phyloP scores from a whole-genome alignment of 495 filamentous ascomycete species.

The Acidomyces sp. region DNA sequence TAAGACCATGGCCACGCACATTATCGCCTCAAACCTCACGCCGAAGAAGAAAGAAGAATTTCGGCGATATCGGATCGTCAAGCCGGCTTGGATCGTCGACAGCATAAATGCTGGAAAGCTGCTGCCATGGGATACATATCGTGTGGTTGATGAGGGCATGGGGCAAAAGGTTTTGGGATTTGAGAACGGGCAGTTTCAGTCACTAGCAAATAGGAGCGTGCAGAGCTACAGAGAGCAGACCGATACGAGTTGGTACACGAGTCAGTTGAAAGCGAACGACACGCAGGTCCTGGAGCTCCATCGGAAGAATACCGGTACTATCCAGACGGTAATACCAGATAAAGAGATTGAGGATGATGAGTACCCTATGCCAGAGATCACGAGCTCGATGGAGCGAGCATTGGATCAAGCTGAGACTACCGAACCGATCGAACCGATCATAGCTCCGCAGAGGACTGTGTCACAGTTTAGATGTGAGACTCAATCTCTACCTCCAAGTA shows the following conservation, averaged over 20 bases:
- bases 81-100: constrained; percentile 91
- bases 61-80: constrained; percentile 73
- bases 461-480: no score
- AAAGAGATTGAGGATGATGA: constrained; percentile 19
- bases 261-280: constrained; percentile 43
- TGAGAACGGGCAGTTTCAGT: constrained; percentile 53
- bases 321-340: constrained; percentile 13
- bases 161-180: constrained; percentile 70
- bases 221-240: constrained; percentile 63
- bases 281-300: constrained; percentile 3
- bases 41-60: constrained; percentile 88
- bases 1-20: constrained; percentile 88
- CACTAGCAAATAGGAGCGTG: constrained; percentile 43
- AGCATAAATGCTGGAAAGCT: constrained; percentile 68
- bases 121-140: constrained; percentile 72
- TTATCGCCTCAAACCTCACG: constrained; percentile 79
- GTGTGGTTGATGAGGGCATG: constrained; percentile 65
- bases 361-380: constrained; percentile 16
- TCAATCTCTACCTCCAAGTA: constrained; percentile 13
- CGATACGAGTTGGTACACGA: constrained; percentile 63
- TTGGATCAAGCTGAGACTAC: constrained; percentile 3
- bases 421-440: background rate
- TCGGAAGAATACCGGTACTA: constrained; percentile 9
- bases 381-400: constrained; percentile 19
- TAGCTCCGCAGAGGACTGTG: background rate